Base-by-base conservation (phyloP, 2,329 filamentous ascomycete species). In the Fusarium robinianum region DNA sequence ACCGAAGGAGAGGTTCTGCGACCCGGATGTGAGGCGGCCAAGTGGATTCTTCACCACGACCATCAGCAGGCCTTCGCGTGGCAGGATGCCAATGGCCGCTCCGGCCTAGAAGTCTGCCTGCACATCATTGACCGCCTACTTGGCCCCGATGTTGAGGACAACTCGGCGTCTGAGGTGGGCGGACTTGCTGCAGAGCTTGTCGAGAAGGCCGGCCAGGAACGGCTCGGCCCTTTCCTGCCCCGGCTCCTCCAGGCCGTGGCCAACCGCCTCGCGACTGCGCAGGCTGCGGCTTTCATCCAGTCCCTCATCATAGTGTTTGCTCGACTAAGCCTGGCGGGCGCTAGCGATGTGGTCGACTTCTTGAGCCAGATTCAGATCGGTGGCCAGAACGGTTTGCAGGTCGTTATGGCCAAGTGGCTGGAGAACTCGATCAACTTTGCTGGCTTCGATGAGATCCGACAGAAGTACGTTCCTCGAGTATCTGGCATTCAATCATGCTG, bases 351-450 rank as follows among this genome's bases (percentile, higher is more conserved):
- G 2, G 86, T 97, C 10, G 85, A 94, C 41, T 99, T 99, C 72
- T 76, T 99, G 21, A 86, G 86, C 49, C 85, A 90, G 62, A 85
- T 96, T 51, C 80, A 90, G 57, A 87, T 97, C 54, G 81, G 83
- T 33, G 85, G 84, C 12, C 78, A 87, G 63, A 95, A 79, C 61
- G 94, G 91, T n/a, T 73, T 99, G 6, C 83, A 91, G 53, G 84
- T 96, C 16, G 94, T 99, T 4, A 73, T 97, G 55, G 80, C 84
- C 69, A 96, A 97, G 71, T 99, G 94, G 94, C 76, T 99, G 1
- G 94, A 97, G 72, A 96, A 97, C 69, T 96, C 90, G 4, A 81
- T 95, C 68, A 95, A 87, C 68, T 99, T 99, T 70, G 90, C 90
- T n/a, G 94, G 94, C 9, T 99, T 96, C 60, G 91, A 97, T 61